A percentile compares a stretch with the other conserved stretches of the same genome.
Conservation (phyloP, 192 early-diverging fungal genomes). For the Phlyctochytrium arcticum region DNA sequence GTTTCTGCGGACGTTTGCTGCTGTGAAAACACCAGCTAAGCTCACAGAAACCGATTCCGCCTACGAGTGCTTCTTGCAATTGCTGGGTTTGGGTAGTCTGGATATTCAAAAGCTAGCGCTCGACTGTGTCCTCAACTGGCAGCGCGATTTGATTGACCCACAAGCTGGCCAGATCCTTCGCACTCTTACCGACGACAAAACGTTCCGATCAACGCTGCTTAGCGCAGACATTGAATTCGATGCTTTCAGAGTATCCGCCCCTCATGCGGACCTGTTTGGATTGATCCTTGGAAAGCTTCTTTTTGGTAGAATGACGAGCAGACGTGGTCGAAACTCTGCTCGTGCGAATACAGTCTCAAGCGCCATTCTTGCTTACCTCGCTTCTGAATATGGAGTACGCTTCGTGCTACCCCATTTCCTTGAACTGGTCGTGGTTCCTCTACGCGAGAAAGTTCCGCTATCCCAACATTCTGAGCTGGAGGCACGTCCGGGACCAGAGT, state of each 20-base stretch:
- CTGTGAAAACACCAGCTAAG: constrained; percentile 15
- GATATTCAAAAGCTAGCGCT: constrained; percentile 75
- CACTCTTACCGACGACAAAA: constrained; percentile 75
- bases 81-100: constrained; percentile 78
- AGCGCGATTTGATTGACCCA: constrained; percentile 57
- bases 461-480: too few relatives aligned
- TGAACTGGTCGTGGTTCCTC: constrained; percentile 80
- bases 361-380: constrained; percentile 76
- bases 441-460: too few relatives aligned
- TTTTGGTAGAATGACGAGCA: constrained; percentile 83
- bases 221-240: constrained; percentile 63
- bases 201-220: constrained; percentile 88
- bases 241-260: constrained; percentile 52
- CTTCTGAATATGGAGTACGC: constrained; percentile 61
- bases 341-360: constrained; percentile 60
- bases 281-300: constrained; percentile 76
- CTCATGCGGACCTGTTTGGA: constrained; percentile 69
- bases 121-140: constrained; percentile 83
- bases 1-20: background rate
- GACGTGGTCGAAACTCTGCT: constrained; percentile 67
- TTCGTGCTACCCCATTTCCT: constrained; percentile 70
- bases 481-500: constrained; percentile 59
- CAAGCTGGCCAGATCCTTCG: constrained; percentile 73
- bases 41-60: constrained; percentile 51
- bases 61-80: constrained; percentile 60